Base-by-base conservation (phyloP, 345 rosid species). In the Clausena lansium region DNA sequence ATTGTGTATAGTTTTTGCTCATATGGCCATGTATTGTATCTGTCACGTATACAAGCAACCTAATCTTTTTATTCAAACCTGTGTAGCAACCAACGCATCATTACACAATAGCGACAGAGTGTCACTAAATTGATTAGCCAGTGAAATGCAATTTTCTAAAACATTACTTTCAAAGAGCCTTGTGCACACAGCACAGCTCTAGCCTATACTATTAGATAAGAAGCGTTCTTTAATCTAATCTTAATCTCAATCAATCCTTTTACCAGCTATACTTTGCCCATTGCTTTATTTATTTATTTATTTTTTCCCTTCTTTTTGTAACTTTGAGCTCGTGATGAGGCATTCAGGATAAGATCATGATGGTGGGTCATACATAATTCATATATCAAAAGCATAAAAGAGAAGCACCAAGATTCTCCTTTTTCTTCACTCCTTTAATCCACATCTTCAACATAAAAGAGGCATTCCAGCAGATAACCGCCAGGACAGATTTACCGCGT, bases 401-500 rank as follows among this genome's bases (percentile, higher is more conserved):
- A 62, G 72, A 70, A 19, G 58, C 41, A 50, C 62, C 63, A 55
- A 33, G 63, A 71, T 71, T 71, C 74, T 71, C 74, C 62, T 71
- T 71, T 70, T 54, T 19, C 50, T 70, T 27, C 25, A 7, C 50
- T 70, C 38, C n/a, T 68, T 45, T 24, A 24, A 28, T 70, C 73
- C 15, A 7, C 73, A 70, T 70, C 74, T 4, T 52, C 60, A 6
- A 3, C 60, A 20, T 24, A 24, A 5, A n/a, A 50, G 14, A 24
- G 9, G 30, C 30, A 15, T 28, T 45, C 32, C 60, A 52, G 5
- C 39, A 47, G 10, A 27, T 55, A 45, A 45, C 36, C 27, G 61
- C 61, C 73, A 17, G 19, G 19, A 17, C 2, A 27, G 63, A 54
- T 52, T 71, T 5, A 10, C 63, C 22, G 63, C 7, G 36, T 32